Evolutionary conservation across 257 asterid species (phyloP), one percentile per base, ranked within the genome.

Genomic region (Solanum pinnatisectum): DNA sequence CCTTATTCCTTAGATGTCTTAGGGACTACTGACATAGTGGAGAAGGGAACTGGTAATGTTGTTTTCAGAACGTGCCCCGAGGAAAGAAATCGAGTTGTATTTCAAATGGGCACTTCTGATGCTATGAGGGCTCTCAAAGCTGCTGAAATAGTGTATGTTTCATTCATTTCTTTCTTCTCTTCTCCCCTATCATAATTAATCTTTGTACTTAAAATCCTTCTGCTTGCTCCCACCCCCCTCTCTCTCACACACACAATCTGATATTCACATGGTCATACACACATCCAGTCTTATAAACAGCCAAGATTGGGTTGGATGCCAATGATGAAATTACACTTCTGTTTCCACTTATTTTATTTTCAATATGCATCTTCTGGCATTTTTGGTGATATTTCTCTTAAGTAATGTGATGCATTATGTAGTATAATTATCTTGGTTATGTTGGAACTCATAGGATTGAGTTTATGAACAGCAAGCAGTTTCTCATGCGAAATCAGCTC

Each of bases 101-200:
- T 96, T 85, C 98, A 96, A 93, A 94, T 95, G 95, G 99, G 99
- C 70, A 95, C 99, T 87, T 96, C 98, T 73, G 98, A 96, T 93
- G 94, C 98, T 33, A 92, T 92, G 84, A 91, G 98, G 91, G 98
- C 99, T 90, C 98, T 96, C 87, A 94, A 90, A 87, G 98, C 98
- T 87, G 97, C 98, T 82, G 93, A 95, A 85, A 44, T 88, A 46
- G 95, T 96, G 99, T 96, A 89, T 94, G 96, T 90, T 74, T 16
- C 84, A 65, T 46, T 46, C 42, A 46, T 11, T 46, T 81, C 20
- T 46, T 81, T 46, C 42, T 46, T 46, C 3, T 81, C 37, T 25
- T 25, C 78, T 8, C 14, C n/a, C 65, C 10, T 81, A 16, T 5
- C 1, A 8, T 30, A 30, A 49, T 3, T 81, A 27, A 44, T 46